Conservation (phyloP, 192 early-diverging fungal genomes). For the Geranomyces variabilis region DNA sequence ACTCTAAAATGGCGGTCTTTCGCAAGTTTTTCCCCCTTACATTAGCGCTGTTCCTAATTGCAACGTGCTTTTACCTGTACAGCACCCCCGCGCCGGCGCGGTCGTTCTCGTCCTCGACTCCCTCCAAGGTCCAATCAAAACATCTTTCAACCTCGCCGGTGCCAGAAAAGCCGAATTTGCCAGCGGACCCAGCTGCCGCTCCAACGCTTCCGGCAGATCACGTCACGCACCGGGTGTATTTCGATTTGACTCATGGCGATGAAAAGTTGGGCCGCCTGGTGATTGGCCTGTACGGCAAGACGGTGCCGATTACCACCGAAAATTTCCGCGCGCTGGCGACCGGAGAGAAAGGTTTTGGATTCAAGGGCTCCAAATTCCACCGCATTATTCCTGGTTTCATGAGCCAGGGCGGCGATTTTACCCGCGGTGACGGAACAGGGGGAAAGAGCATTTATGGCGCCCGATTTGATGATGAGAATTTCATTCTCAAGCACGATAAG, state of each 20-base stretch:
- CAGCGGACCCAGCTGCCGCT: constrained; percentile 37
- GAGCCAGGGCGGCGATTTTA: constrained; percentile 85
- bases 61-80: no score
- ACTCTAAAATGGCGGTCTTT: no score
- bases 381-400: constrained; percentile 63
- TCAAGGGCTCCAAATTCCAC: constrained; percentile 85
- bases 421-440: constrained; percentile 79
- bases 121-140: no score
- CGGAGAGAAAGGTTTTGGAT: constrained; percentile 84
- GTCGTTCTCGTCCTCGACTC: no score
- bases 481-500: constrained; percentile 76
- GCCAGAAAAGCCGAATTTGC: constrained; percentile 42
- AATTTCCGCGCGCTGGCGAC: constrained; percentile 88
- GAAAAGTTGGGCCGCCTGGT: constrained; percentile 51
- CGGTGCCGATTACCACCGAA: constrained; percentile 68
- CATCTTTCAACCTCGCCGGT: no score
- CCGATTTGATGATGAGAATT: constrained; percentile 95
- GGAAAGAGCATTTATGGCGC: constrained; percentile 78
- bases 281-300: constrained; percentile 58
- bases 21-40: no score
- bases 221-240: constrained; percentile 57
- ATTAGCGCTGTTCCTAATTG: no score
- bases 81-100: no score
- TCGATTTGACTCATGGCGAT: constrained; percentile 55
- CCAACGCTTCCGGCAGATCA: not conserved